Percentiles rank a stretch among this genome's conserved stretches.
These are phyloP conservation scores for Tetracladium marchalianum DNA, from an alignment of 495 filamentous ascomycete species.

Conservation along the genomic window DNA sequence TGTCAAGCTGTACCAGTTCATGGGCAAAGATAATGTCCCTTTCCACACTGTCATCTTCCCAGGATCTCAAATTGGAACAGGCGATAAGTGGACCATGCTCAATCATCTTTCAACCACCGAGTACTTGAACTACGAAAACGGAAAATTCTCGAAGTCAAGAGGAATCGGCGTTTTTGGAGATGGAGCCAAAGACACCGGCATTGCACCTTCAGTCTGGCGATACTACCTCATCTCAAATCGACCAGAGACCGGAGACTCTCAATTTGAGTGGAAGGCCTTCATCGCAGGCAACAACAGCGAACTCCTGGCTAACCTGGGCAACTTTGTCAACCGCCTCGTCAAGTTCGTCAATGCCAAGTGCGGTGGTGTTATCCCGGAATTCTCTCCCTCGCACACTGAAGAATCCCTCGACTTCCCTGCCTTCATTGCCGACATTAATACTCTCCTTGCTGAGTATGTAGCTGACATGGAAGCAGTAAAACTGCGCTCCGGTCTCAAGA, in stretches of 20 bases:
- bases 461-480: constrained; percentile 64
- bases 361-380: constrained; percentile 61
- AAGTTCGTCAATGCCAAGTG: constrained; percentile 80
- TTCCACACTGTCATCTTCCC: constrained; percentile 94
- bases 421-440: constrained; percentile 45
- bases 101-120: constrained; percentile 86
- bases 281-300: constrained; percentile 83
- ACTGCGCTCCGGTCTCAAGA: constrained; percentile 62
- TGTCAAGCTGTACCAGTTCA: constrained; percentile 90
- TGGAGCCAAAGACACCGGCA: constrained; percentile 79
- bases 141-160: constrained; percentile 92
- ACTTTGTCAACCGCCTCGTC: constrained; percentile 87
- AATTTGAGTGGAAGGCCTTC: constrained; percentile 85
- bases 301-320: constrained; percentile 82
- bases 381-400: constrained; percentile 43
- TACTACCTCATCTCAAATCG: constrained; percentile 86
- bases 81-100: constrained; percentile 82
- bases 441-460: constrained; percentile 56
- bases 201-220: constrained; percentile 80
- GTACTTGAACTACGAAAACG: constrained; percentile 91
- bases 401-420: constrained; percentile 29
- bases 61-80: constrained; percentile 72
- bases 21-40: constrained; percentile 95
- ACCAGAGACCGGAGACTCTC: constrained; percentile 79
- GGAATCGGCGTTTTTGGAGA: constrained; percentile 87